A percentile compares a stretch with the other conserved stretches of the same genome.
These are phyloP conservation scores for Lipomyces yamadae DNA, from an alignment of 805 yeast species.

Conservation along the genomic window DNA sequence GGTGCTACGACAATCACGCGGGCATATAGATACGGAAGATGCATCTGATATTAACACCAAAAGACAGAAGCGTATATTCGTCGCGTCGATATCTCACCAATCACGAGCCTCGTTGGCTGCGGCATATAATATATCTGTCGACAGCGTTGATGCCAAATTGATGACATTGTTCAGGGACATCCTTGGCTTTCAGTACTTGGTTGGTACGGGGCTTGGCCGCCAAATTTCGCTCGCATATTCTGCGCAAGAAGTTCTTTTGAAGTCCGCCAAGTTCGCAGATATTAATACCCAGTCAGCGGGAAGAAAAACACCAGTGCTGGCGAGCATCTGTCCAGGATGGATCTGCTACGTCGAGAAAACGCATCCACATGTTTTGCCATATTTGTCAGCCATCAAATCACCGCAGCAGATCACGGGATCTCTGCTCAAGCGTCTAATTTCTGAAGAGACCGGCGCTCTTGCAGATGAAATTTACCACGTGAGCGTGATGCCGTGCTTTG, in stretches of 20 bases:
- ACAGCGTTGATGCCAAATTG: slow-evolving; percentile 64
- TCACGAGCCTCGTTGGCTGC: slow-evolving; percentile 79
- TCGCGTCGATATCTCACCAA: slow-evolving; percentile 84
- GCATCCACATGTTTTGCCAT: slow-evolving; percentile 79
- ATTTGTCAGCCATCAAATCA: slow-evolving; percentile 74
- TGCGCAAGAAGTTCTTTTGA: slow-evolving; percentile 48
- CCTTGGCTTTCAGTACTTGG: slow-evolving; percentile 73
- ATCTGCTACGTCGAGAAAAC: slow-evolving; percentile 95
- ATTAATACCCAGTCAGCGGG: slow-evolving; percentile 11
- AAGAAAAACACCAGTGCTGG: slow-evolving; percentile 56
- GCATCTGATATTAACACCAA: slow-evolving; percentile 43
- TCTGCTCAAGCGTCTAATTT: slow-evolving; percentile 61
- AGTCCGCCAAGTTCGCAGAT: slow-evolving; percentile 10
- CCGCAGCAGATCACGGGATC: slow-evolving; percentile 94
- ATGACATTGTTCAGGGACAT: slow-evolving; percentile 60
- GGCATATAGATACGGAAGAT: background rate
- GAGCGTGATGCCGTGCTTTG: slow-evolving; percentile 95
- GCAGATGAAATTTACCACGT: slow-evolving; percentile 68
- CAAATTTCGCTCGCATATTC: slow-evolving; percentile 61
- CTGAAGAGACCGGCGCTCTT: slow-evolving; percentile 44
- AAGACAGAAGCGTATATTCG: slow-evolving; percentile 51
- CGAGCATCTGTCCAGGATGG: slow-evolving; percentile 94
- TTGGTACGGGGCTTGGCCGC: slow-evolving; percentile 86
- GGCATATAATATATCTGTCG: slow-evolving; percentile 60
- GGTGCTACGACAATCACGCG: slow-evolving; percentile 17